Percentiles rank a stretch among this genome's conserved stretches.
Conservation (phyloP, 208 protist genomes). For the Trypanosoma congolense region DNA sequence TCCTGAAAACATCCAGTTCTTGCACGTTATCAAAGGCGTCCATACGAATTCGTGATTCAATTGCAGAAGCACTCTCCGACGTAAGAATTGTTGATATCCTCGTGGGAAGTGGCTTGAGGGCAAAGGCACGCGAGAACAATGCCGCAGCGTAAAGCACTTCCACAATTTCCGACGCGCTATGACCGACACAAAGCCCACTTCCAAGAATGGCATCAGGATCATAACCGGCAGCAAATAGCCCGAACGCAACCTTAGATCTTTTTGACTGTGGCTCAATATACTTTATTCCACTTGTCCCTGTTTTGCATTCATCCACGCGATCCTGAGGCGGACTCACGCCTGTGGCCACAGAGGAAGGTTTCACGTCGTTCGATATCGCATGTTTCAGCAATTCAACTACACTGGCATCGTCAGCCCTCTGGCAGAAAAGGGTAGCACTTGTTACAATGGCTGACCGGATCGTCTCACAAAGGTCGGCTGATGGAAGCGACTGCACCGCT, state of each 20-base stretch:
- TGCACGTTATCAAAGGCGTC: conserved; percentile 6
- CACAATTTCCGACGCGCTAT: conserved; percentile 38
- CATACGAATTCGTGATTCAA: conserved; percentile 16
- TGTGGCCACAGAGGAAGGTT: too few relatives aligned
- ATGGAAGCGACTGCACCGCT: conserved; percentile 12
- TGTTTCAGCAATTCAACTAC: too few relatives aligned
- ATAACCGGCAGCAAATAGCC: conserved; percentile 59
- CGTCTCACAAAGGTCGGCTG: conserved; percentile 13
- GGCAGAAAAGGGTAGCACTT: conserved; percentile 21
- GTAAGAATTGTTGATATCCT: conserved; percentile 24
- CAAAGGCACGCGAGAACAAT: conserved; percentile 43
- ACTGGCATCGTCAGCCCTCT: conserved; percentile 15
- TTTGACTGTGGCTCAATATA: conserved; percentile 19
- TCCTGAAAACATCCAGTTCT: conserved; percentile 10
- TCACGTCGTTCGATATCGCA: too few relatives aligned
- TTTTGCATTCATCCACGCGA: too few relatives aligned
- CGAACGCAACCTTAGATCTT: conserved; percentile 35
- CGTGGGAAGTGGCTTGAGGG: conserved; percentile 33
- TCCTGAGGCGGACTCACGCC: too few relatives aligned
- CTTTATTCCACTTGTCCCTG: not conserved
- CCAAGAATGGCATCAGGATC: conserved; percentile 39
- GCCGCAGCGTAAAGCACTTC: conserved; percentile 33
- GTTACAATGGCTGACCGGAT: conserved; percentile 18
- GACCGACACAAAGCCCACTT: conserved; percentile 52
- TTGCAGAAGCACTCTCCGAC: conserved; percentile 13